A percentile compares a stretch with the other conserved stretches of the same genome.
Evolutionary conservation across 192 early-diverging fungal species (phyloP).

Genomic region (Mortierella claussenii): DNA sequence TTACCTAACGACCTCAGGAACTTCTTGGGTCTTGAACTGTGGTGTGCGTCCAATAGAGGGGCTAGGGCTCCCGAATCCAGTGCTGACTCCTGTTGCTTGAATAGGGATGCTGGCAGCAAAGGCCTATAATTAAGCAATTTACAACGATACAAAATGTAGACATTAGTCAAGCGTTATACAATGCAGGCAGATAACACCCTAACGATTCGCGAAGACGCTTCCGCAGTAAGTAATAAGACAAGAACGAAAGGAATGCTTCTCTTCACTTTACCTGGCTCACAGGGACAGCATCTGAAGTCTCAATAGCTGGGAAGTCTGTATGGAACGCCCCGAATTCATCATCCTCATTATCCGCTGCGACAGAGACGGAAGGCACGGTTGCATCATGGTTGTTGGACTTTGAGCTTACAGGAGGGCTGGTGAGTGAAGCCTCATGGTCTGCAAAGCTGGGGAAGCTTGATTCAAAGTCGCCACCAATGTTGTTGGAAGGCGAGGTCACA

Average conservation of each 20-base stretch:
- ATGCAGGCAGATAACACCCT: too few relatives aligned
- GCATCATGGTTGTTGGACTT: background rate
- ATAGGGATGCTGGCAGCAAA: conserved; percentile 51
- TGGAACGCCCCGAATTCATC: conserved; percentile 53
- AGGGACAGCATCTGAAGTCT: conserved; percentile 37
- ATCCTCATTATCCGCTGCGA: conserved; percentile 32
- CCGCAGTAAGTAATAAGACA: background rate
- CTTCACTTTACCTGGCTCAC: conserved; percentile 26
- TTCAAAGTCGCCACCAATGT: conserved; percentile 26
- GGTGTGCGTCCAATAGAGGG: conserved; percentile 16
- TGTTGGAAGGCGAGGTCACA: conserved; percentile 21
- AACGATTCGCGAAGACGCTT: background rate
- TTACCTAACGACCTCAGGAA: conserved; percentile 48
- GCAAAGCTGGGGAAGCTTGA: conserved; percentile 44
- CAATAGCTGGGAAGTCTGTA: conserved; percentile 40
- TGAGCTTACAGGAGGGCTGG: conserved; percentile 16
- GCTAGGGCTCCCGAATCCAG: conserved; percentile 35
- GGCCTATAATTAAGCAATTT: conserved; percentile 10
- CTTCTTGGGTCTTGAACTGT: conserved; percentile 34
- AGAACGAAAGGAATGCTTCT: background rate
- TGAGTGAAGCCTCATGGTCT: conserved; percentile 26
- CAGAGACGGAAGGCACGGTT: conserved; percentile 12
- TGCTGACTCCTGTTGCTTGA: conserved; percentile 40
- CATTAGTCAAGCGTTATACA: background rate
- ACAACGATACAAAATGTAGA: too few relatives aligned